Base-by-base conservation (phyloP, 225 moss, liverwort and hornwort species). In the Pleurozium schreberi region DNA sequence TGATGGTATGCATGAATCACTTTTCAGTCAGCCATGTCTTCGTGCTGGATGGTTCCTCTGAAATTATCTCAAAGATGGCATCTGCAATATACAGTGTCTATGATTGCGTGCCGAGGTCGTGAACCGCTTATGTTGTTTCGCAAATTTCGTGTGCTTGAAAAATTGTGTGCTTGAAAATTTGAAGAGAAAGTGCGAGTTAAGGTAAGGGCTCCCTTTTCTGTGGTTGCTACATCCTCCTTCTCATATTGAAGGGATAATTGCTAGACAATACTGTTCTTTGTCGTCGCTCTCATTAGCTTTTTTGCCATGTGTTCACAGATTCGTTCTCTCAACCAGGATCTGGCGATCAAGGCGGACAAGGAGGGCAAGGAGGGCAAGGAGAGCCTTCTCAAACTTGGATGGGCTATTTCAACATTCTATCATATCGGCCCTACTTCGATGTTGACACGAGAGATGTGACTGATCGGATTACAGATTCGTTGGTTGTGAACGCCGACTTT, bases 341-440 rank as follows among this genome's bases (percentile, higher is more conserved):
- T 81, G 95, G 94, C 86, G 91, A 57, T 58, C 92, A 92, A 90
- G 94, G 93, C 5, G 96, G 93, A 23, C 90, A 90, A 74, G 95
- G 93, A 45, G 90, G 90, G 59, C 92, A 92, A 91, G 95, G 93
- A 87, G 91, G 85, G 90, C 81, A 60, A 62, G 81, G 81, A 63
- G 63, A 18, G 8, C 30, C 90, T 80, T 89, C 93, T 76, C 92
- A 93, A 86, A 89, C 94, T 87, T 92, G 97, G 90, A 91, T 95
- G 91, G 96, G 96, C 62, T 93, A 93, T 58, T 99, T 99, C 74
- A 97, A 96, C 88, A 95, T 95, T 86, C 84, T 95, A 84, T 93
- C 97, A 21, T 99, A 99, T 92, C 96, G 97, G 55, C 97, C 98
- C 38, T 99, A 99, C 93, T 99, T 99, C 89, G 96, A 97, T 86